phyloP scores from a whole-genome alignment of 2,329 filamentous ascomycete genomes.

The Diaporthe batatas region DNA sequence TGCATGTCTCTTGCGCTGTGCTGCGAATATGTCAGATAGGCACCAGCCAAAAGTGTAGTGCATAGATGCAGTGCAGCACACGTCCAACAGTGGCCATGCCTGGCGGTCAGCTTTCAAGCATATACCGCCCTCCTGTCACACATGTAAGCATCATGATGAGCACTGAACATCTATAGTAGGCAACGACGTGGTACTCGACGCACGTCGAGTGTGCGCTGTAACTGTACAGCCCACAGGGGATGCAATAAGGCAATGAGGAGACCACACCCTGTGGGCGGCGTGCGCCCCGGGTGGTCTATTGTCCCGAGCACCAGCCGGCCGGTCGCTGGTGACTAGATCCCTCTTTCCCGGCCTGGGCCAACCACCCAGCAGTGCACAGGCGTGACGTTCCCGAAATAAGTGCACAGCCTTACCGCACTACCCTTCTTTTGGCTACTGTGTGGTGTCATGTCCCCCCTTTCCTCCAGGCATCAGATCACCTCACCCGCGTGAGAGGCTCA shows the following conservation, averaged over 20 bases:
- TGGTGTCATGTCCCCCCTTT: conserved; percentile 3
- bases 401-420: conserved; percentile 41
- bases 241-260: conserved; percentile 8
- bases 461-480: conserved; percentile 2
- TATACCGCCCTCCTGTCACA: conserved; percentile 2
- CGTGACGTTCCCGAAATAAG: conserved; percentile 41
- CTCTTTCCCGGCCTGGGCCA: not conserved
- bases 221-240: conserved; percentile 20
- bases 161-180: conserved; percentile 14
- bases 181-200: conserved; percentile 11
- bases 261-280: conserved; percentile 22
- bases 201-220: not conserved
- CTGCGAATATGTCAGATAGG: conserved; percentile 25
- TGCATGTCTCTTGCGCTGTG: conserved; percentile 22
- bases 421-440: conserved; percentile 25
- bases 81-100: conserved; percentile 27
- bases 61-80: conserved; percentile 1
- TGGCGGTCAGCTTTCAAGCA: conserved; percentile 27
- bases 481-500: conserved; percentile 22
- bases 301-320: not conserved
- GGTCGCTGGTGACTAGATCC: conserved; percentile 10
- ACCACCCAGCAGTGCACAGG: conserved; percentile 12
- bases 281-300: conserved; percentile 14
- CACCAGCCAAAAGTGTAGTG: conserved; percentile 23
- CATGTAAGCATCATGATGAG: conserved; percentile 22